Evolutionary conservation across 2,329 filamentous ascomycete genomes (phyloP).

Genomic region (Pestalotiopsis sp.): DNA sequence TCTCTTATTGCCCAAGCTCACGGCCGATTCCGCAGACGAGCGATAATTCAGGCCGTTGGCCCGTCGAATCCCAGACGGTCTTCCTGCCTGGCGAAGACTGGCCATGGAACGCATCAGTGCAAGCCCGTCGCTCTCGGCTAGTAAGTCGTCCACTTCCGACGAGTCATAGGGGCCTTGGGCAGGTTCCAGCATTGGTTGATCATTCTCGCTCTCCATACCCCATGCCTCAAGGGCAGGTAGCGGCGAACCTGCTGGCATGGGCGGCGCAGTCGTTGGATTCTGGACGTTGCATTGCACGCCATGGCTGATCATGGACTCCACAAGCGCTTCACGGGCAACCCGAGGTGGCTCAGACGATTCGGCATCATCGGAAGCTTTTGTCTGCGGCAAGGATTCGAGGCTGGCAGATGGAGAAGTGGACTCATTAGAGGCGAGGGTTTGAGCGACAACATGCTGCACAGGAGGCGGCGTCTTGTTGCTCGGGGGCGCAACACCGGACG

Average conservation of each 20-base stretch:
- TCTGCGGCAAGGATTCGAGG: conserved; percentile 2
- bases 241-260: conserved; percentile 1
- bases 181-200: conserved; percentile 16
- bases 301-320: conserved; percentile 32
- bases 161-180: conserved; percentile 14
- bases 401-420: background rate
- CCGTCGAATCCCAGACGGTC: conserved; percentile 26
- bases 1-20: conserved; percentile 21
- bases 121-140: conserved; percentile 21
- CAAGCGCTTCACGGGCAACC: conserved; percentile 19
- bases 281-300: conserved; percentile 33
- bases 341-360: conserved; percentile 22
- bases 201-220: conserved; percentile 15
- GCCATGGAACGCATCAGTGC: conserved; percentile 18
- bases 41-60: conserved; percentile 27
- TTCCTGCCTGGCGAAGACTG: conserved; percentile 23
- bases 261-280: conserved; percentile 9
- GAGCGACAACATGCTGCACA: background rate
- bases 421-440: background rate
- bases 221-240: background rate
- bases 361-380: conserved; percentile 19
- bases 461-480: background rate
- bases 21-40: conserved; percentile 28
- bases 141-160: conserved; percentile 25
- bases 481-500: background rate